A percentile compares a stretch with the other conserved stretches of the same genome.
phyloP scores from a whole-genome alignment of 768 basidiomycete species.

The Panus rudis region DNA sequence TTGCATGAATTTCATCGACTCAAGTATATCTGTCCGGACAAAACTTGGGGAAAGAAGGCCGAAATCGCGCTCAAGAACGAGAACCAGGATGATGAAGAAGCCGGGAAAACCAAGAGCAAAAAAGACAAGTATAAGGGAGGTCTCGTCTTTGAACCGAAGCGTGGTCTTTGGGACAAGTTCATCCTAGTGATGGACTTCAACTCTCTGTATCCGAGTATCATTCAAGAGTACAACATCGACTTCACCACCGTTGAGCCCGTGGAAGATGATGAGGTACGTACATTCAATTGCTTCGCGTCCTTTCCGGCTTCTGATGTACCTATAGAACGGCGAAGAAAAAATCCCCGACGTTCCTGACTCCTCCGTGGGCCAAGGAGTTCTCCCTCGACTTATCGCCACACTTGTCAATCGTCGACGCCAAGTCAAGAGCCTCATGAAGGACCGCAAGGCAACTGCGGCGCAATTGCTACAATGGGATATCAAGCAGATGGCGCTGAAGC shows the following conservation, averaged over 20 bases:
- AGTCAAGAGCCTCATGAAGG: slow-evolving; percentile 95
- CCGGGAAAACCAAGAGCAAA: slow-evolving; percentile 55
- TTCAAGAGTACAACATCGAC: slow-evolving; percentile 99
- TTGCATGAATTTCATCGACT: slow-evolving; percentile 95
- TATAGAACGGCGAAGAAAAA: slow-evolving; percentile 63
- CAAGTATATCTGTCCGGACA: slow-evolving; percentile 96
- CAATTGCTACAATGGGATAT: slow-evolving; percentile 91
- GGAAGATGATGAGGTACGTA: slow-evolving; percentile 37
- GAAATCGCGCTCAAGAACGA: slow-evolving; percentile 44
- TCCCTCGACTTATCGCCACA: slow-evolving; percentile 97
- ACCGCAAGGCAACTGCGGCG: slow-evolving; percentile 59
- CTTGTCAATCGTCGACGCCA: slow-evolving; percentile 84
- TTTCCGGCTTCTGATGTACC: background rate
- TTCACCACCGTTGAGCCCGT: slow-evolving; percentile 88
- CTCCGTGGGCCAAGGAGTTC: slow-evolving; percentile 72
- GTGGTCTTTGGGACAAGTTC: slow-evolving; percentile 93
- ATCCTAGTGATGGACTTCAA: slow-evolving; percentile 99
- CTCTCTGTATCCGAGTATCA: slow-evolving; percentile 97
- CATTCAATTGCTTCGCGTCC: background rate
- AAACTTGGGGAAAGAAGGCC: slow-evolving; percentile 74
- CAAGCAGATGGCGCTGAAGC: slow-evolving; percentile 93
- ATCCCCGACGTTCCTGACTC: slow-evolving; percentile 82
- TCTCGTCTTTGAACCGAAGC: slow-evolving; percentile 93
- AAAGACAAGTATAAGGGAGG: slow-evolving; percentile 98
- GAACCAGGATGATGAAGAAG: slow-evolving; percentile 37